Evolutionary conservation across 1,284 basidiomycete species (phyloP).

Genomic region (Heterobasidion occidentale): DNA sequence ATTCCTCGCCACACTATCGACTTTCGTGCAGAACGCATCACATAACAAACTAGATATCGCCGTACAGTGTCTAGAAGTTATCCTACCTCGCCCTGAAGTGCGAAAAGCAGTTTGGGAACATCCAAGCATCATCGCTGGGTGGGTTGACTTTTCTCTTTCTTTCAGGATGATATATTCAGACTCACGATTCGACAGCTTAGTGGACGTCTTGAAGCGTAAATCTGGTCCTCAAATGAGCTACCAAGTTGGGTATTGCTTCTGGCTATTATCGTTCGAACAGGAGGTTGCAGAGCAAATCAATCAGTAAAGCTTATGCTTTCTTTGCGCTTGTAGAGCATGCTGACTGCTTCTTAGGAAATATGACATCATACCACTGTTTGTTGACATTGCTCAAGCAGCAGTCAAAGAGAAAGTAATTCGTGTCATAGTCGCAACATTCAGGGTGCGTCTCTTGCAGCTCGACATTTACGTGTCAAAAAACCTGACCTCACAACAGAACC

Average conservation of each 20-base stretch:
- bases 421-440: constrained; percentile 89
- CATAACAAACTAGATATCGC: constrained; percentile 81
- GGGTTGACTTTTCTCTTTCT: constrained; percentile 11
- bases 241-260: constrained; percentile 87
- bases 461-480: neutral
- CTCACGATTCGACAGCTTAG: constrained; percentile 38
- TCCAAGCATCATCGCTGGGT: constrained; percentile 63
- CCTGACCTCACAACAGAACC: constrained; percentile 52
- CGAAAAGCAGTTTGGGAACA: constrained; percentile 69
- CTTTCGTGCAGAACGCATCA: constrained; percentile 54
- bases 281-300: constrained; percentile 74
- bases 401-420: constrained; percentile 98
- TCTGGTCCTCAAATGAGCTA: constrained; percentile 92
- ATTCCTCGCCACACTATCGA: constrained; percentile 58
- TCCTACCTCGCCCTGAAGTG: constrained; percentile 78
- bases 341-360: constrained; percentile 57
- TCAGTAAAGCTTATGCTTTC: constrained; percentile 14
- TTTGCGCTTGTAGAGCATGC: neutral
- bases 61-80: constrained; percentile 82
- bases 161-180: neutral
- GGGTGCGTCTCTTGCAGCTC: constrained; percentile 36
- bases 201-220: constrained; percentile 71
- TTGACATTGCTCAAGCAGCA: constrained; percentile 80
- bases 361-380: constrained; percentile 84
- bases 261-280: constrained; percentile 90